Evolutionary conservation across 2,329 filamentous ascomycete species (phyloP).

Genomic region (Aphanoascus verrucosus): DNA sequence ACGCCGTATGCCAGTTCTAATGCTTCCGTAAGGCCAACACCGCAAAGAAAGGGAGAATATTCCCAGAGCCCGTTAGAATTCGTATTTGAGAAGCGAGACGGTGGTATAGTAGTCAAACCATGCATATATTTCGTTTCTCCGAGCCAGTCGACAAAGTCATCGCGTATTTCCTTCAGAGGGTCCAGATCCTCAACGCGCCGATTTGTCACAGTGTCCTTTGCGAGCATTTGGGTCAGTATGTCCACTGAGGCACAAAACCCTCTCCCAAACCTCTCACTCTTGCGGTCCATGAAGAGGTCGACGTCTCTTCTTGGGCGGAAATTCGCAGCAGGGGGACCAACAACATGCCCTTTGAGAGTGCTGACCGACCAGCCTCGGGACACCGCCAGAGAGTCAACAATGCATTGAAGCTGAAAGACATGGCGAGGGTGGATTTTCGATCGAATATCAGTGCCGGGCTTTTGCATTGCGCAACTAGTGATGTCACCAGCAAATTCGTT

Average conservation of each 20-base stretch:
- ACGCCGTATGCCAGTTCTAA: conserved; percentile 33
- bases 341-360: conserved; percentile 27
- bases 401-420: conserved; percentile 43
- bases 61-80: conserved; percentile 36
- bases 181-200: conserved; percentile 1
- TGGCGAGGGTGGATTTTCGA: conserved; percentile 37
- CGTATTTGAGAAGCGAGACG: conserved; percentile 34
- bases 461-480: conserved; percentile 39
- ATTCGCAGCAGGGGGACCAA: conserved; percentile 25
- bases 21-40: conserved; percentile 35
- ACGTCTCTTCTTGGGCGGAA: conserved; percentile 36
- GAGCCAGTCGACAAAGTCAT: conserved; percentile 31
- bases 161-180: conserved; percentile 20
- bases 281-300: conserved; percentile 36
- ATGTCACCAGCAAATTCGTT: conserved; percentile 39
- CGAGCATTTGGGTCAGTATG: conserved; percentile 24
- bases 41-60: conserved; percentile 42
- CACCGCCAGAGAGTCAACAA: conserved; percentile 39
- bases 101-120: conserved; percentile 29
- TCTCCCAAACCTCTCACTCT: conserved; percentile 21
- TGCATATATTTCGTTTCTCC: conserved; percentile 30
- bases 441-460: conserved; percentile 30
- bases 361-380: conserved; percentile 37
- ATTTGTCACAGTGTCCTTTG: neutral
- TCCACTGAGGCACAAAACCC: conserved; percentile 27